Conservation (phyloP, 441 rosid genomes). For the Gossypium laxum region DNA sequence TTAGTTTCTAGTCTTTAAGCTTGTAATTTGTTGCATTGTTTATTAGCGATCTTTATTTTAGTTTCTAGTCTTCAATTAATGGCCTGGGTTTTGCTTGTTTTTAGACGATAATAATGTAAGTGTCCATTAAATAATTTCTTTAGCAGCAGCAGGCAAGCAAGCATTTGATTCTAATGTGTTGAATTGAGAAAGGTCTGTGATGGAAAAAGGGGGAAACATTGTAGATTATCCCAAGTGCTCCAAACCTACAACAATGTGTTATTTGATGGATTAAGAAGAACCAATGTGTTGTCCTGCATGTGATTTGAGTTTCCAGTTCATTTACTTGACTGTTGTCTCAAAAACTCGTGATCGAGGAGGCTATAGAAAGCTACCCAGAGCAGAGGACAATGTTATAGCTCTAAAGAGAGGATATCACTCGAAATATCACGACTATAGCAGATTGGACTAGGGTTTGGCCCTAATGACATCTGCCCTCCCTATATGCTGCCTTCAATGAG, state of each 20-base stretch:
- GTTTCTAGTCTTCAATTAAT: not conserved
- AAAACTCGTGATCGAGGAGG: constrained; percentile 50
- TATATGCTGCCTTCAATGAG: not conserved
- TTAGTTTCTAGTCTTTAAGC: not conserved
- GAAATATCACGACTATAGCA: constrained; percentile 43
- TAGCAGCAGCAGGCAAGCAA: too few relatives aligned
- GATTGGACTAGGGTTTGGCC: constrained; percentile 59
- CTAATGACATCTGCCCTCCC: too few relatives aligned
- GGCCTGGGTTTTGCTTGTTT: not conserved
- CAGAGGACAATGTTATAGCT: constrained; percentile 35
- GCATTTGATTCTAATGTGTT: not conserved
- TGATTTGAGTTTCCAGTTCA: not conserved
- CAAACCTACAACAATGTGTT: constrained; percentile 59
- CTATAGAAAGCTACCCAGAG: constrained; percentile 58
- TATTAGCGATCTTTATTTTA: not conserved
- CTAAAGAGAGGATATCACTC: constrained; percentile 56
- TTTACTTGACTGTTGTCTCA: not conserved
- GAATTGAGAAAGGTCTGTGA: constrained; percentile 51
- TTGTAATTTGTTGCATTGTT: too few relatives aligned
- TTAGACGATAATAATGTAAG: not conserved
- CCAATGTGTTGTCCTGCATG: not conserved
- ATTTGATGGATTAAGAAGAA: constrained; percentile 79
- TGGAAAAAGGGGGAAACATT: constrained; percentile 71
- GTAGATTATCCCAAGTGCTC: constrained; percentile 92
- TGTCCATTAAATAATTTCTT: not conserved